Evolutionary conservation across 371 early-diverging fungal genomes (phyloP).

Genomic region (Coemansia sp.): DNA sequence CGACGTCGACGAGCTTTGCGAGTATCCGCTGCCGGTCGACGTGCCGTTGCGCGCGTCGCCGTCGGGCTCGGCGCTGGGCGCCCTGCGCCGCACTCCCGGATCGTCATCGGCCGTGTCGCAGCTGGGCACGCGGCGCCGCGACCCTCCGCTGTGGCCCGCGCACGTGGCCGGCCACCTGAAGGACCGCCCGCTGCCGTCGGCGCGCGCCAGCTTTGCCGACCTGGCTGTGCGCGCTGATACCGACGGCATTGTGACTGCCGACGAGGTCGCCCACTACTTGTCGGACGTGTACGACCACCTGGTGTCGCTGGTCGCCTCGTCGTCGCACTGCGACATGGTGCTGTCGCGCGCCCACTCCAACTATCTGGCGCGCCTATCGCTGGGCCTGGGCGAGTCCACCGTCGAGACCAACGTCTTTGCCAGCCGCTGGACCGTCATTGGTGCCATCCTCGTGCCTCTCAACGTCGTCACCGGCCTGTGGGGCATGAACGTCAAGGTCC

Average conservation of each 20-base stretch:
- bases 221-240: slow-evolving; percentile 4
- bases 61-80: not conserved
- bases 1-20: slow-evolving; percentile 6
- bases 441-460: slow-evolving; percentile 87
- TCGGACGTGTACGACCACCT: slow-evolving; percentile 95
- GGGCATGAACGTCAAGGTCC: slow-evolving; percentile 93
- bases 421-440: slow-evolving; percentile 84
- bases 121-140: slow-evolving; percentile 18
- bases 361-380: slow-evolving; percentile 91
- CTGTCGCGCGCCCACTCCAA: slow-evolving; percentile 91
- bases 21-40: slow-evolving; percentile 6
- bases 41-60: not conserved
- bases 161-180: slow-evolving; percentile 9
- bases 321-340: slow-evolving; percentile 88
- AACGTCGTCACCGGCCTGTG: slow-evolving; percentile 91
- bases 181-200: slow-evolving; percentile 13
- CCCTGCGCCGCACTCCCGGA: slow-evolving; percentile 5
- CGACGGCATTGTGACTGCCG: slow-evolving; percentile 10
- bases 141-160: slow-evolving; percentile 20
- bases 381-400: slow-evolving; percentile 93
- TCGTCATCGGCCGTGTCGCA: slow-evolving; percentile 13
- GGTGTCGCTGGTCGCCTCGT: slow-evolving; percentile 81
- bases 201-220: slow-evolving; percentile 32
- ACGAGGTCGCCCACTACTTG: slow-evolving; percentile 61
- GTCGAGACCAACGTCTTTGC: slow-evolving; percentile 85